These are phyloP conservation scores for Trifolium dubium DNA, from an alignment of 306 rosid genomes.

Conservation along the genomic window DNA sequence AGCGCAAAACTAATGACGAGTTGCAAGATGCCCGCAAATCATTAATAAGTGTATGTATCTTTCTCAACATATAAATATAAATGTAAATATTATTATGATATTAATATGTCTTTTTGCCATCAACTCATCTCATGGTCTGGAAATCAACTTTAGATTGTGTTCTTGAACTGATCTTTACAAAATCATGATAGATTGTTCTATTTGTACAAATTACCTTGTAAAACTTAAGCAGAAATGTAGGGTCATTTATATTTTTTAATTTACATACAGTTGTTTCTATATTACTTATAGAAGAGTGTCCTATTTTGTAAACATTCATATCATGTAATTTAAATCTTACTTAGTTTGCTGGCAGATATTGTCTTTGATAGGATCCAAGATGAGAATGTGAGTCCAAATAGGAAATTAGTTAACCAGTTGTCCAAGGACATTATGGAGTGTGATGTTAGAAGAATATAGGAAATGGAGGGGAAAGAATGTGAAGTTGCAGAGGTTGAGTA, in stretches of 20 bases:
- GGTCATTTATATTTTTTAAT: too few relatives aligned
- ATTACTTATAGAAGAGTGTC: slow-evolving; percentile 9
- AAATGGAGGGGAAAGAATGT: not conserved
- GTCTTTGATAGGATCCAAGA: not conserved
- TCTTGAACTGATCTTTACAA: slow-evolving; percentile 14
- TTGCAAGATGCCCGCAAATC: slow-evolving; percentile 85
- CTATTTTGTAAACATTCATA: slow-evolving; percentile 7
- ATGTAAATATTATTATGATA: not conserved
- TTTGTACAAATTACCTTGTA: not conserved
- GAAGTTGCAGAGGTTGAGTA: not conserved
- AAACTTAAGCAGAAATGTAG: not conserved
- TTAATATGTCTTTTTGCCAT: not conserved
- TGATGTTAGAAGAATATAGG: not conserved
- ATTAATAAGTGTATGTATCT: slow-evolving; percentile 55
- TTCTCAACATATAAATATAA: slow-evolving; percentile 5
- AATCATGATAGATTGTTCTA: not conserved
- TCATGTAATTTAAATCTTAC: slow-evolving; percentile 10
- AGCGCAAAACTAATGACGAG: slow-evolving; percentile 75
- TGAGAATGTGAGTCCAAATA: not conserved
- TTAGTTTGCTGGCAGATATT: slow-evolving; percentile 2
- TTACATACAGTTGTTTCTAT: too few relatives aligned
- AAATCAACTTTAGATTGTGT: slow-evolving; percentile 2
- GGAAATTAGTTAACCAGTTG: not conserved
- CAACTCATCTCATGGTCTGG: not conserved
- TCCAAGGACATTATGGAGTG: not conserved